A percentile compares a stretch with the other conserved stretches of the same genome.
Evolutionary conservation across 495 filamentous ascomycete genomes (phyloP).

Genomic region (Lentithecium fluviatile): DNA sequence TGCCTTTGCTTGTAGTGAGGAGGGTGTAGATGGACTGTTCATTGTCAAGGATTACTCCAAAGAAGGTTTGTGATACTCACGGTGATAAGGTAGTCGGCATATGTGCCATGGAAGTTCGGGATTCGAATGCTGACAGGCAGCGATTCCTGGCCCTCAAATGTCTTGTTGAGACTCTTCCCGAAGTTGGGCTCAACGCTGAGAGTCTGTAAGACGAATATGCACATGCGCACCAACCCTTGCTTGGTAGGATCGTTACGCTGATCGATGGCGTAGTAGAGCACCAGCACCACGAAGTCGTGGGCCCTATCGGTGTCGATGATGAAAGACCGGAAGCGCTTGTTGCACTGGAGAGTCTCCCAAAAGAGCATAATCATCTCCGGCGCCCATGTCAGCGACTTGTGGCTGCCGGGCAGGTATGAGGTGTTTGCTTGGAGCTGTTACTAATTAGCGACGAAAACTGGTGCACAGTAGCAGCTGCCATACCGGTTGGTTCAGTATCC

Average conservation of each 20-base stretch:
- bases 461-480: constrained; percentile 17
- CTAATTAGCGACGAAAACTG: constrained; percentile 18
- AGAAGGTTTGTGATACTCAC: constrained; percentile 51
- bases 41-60: constrained; percentile 40
- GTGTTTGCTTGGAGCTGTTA: constrained; percentile 73
- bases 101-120: constrained; percentile 79
- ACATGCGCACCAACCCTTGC: constrained; percentile 92
- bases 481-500: constrained; percentile 86
- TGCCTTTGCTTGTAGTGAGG: constrained; percentile 88
- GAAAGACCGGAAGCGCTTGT: constrained; percentile 94
- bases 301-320: constrained; percentile 94
- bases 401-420: constrained; percentile 86
- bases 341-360: constrained; percentile 97
- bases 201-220: constrained; percentile 93
- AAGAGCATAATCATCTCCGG: constrained; percentile 97
- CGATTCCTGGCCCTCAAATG: constrained; percentile 85
- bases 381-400: constrained; percentile 78
- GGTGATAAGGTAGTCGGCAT: constrained; percentile 92
- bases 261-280: constrained; percentile 89
- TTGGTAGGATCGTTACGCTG: constrained; percentile 82
- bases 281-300: constrained; percentile 87
- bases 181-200: constrained; percentile 91
- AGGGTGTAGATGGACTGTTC: constrained; percentile 83
- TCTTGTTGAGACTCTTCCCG: constrained; percentile 82
- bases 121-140: constrained; percentile 79